Base-by-base conservation (phyloP, 1,139 yeast genomes). In the Sugiyamaella xylanicola region DNA sequence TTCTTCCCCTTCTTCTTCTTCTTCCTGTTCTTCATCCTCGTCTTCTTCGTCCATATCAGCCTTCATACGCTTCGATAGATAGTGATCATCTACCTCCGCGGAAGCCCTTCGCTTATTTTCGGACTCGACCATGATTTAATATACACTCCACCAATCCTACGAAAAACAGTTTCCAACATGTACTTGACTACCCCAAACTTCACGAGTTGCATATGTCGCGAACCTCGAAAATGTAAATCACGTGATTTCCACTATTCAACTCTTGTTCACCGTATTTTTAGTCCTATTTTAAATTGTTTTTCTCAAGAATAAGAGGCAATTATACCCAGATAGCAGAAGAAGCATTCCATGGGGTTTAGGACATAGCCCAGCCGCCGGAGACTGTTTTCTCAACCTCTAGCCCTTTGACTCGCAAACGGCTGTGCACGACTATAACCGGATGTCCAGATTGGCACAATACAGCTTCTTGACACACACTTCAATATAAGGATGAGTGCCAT, bases 51-150 rank as follows among this genome's bases (percentile, higher is more conserved):
- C 48, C 13, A 11, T 21, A 19, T 44, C 46, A 4, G 19, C 47
- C 41, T 35, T 49, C 48, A 41, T 32, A 13, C 41, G 45, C 17
- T 41, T 41, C 2, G 47, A 41, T 16, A 41, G 19, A 29, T 41
- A 27, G 27, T 21, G 45, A 20, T 40, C 47, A 27, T 49, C 53
- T 2, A 40, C 46, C 16, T 29, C 36, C n/a, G 46, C 46, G 19
- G 36, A 41, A n/a, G 47, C 47, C 41, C 41, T 48, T 37, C 51
- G 13, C 35, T 48, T 48, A 15, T 41, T 48, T 11, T 37, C 51
- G 4, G 51, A 48, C 20, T 48, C 51, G 17, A 48, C 51, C 43
- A 48, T 48, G 17, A 16, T 20, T 2, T 16, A 2, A 11, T 40
- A 20, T 4, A 13, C 48, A 32, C 35, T 45, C 16, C 13, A n/a